A percentile compares a stretch with the other conserved stretches of the same genome.
Conservation (phyloP, 2,329 filamentous ascomycete species). For the Zasmidium angulare region DNA sequence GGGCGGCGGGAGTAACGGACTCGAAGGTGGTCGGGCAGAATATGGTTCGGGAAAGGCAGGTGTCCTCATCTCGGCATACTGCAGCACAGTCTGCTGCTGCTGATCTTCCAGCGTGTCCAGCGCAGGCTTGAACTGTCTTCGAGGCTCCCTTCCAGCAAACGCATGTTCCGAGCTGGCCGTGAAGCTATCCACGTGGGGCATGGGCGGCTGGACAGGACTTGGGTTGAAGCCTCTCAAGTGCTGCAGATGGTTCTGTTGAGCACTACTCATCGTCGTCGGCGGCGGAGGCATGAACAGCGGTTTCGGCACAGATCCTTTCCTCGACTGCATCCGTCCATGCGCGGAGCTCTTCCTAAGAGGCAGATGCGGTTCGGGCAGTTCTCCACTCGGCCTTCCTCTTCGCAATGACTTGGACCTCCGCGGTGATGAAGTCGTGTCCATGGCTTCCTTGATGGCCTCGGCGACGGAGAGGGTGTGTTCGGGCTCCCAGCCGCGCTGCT, state of each 20-base stretch:
- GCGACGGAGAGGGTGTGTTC: constrained; percentile 24
- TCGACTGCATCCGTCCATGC: constrained; percentile 33
- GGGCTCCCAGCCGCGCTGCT: constrained; percentile 19
- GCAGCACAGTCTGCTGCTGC: constrained; percentile 11
- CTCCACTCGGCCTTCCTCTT: constrained; percentile 42
- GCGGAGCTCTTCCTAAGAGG: constrained; percentile 43
- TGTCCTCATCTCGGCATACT: constrained; percentile 15
- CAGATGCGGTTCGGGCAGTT: constrained; percentile 50
- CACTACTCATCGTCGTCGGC: constrained; percentile 7
- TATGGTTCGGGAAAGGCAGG: constrained; percentile 1
- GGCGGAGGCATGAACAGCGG: constrained; percentile 31
- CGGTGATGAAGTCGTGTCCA: constrained; percentile 15
- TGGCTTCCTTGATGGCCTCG: constrained; percentile 29
- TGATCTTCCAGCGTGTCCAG: constrained; percentile 28
- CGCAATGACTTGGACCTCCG: constrained; percentile 6
- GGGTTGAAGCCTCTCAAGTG: constrained; percentile 33
- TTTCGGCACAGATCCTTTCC: constrained; percentile 28
- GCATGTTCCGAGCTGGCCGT: constrained; percentile 37
- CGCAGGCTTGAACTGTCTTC: constrained; percentile 29
- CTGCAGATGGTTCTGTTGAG: constrained; percentile 18
- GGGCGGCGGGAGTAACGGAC: constrained; percentile 25
- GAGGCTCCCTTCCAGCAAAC: constrained; percentile 31
- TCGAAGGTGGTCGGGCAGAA: constrained; percentile 19
- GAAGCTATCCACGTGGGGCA: constrained; percentile 29
- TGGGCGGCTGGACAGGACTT: constrained; percentile 26